Base-by-base conservation (phyloP, 2,329 filamentous ascomycete genomes). In the Orbilia oligospora region DNA sequence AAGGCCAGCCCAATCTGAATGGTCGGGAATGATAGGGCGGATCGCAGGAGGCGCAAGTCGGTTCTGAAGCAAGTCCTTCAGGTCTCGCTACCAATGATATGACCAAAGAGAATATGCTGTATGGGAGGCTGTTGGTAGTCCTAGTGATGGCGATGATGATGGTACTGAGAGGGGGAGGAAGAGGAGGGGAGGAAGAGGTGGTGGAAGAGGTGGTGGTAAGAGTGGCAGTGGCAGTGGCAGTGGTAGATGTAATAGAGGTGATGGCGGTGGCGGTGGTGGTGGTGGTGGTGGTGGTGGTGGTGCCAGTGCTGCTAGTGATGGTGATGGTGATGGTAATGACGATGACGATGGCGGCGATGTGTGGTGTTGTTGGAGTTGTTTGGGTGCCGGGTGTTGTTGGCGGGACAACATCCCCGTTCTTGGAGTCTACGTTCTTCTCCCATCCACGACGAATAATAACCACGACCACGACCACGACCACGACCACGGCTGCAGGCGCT, bases 321-420 rank as follows among this genome's bases (percentile, higher is more conserved):
- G 38, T n/a, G 44, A 66, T 22, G 33, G 20, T 18, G 27, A 24
- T 38, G 63, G 20, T 16, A 22, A 24, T 38, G 38, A 12, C 22
- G 67, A 44, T 49, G 51, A 14, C 38, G 27, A 18, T 18, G 24
- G 18, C 41, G 46, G 27, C 41, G 36, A 51, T 18, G 41, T 36
- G 20, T 44, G 16, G 36, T 44, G 65, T 14, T 53, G 44, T 46
- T n/a, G 16, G 22, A 22, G 18, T 8, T 44, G 14, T 49, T 67
- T 51, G 33, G 33, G 33, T 5, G 33, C 33, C 9, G 38, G 53
- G 38, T 48, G 53, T 48, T 63, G 70, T 67, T 67, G 70, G 63
- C 70, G 46, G 51, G 70, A 67, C 70, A 67, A 73, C 70, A 61
- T 27, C 18, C 67, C 30, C 30, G 18, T 2, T n/a, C 30, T 55